These are phyloP conservation scores for Didymella pomorum DNA, from an alignment of 2,329 filamentous ascomycete species.

Conservation along the genomic window DNA sequence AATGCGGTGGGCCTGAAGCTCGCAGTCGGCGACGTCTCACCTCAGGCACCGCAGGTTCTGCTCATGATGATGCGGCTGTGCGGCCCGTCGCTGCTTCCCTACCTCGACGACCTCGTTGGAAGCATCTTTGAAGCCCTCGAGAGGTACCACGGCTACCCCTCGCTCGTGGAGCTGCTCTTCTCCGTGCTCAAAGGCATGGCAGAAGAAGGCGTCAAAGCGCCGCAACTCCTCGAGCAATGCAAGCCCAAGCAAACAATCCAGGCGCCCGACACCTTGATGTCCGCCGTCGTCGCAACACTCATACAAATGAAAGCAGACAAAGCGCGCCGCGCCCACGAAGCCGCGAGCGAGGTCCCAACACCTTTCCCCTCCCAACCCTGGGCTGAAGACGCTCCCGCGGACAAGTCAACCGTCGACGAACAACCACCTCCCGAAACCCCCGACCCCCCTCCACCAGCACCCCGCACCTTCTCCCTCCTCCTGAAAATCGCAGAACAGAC, in stretches of 20 bases:
- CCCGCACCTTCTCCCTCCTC: slow-evolving; percentile 81
- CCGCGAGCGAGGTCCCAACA: slow-evolving; percentile 24
- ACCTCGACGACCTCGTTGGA: slow-evolving; percentile 87
- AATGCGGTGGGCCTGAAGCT: slow-evolving; percentile 89
- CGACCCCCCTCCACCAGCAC: slow-evolving; percentile 69
- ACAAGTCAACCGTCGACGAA: slow-evolving; percentile 44
- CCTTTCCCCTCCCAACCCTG: slow-evolving; percentile 46
- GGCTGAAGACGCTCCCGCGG: slow-evolving; percentile 46
- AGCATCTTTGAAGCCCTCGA: slow-evolving; percentile 94
- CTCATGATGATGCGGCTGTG: slow-evolving; percentile 93
- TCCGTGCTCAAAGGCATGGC: slow-evolving; percentile 82
- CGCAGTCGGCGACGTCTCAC: slow-evolving; percentile 90
- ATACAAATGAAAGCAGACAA: slow-evolving; percentile 47
- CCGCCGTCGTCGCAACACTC: slow-evolving; percentile 39
- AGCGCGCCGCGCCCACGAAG: slow-evolving; percentile 35
- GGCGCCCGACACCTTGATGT: slow-evolving; percentile 22
- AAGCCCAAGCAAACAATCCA: slow-evolving; percentile 1
- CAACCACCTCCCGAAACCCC: slow-evolving; percentile 33
- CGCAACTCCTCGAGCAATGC: slow-evolving; percentile 53
- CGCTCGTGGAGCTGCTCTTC: slow-evolving; percentile 86
- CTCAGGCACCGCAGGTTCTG: slow-evolving; percentile 87
- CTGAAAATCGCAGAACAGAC: slow-evolving; percentile 79
- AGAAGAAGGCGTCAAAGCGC: slow-evolving; percentile 74
- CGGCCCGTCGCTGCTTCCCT: slow-evolving; percentile 81
- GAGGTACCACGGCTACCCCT: slow-evolving; percentile 90